A percentile compares a stretch with the other conserved stretches of the same genome.
phyloP scores from a whole-genome alignment of 305 asterid species.

The Fraxinus baroniana region DNA sequence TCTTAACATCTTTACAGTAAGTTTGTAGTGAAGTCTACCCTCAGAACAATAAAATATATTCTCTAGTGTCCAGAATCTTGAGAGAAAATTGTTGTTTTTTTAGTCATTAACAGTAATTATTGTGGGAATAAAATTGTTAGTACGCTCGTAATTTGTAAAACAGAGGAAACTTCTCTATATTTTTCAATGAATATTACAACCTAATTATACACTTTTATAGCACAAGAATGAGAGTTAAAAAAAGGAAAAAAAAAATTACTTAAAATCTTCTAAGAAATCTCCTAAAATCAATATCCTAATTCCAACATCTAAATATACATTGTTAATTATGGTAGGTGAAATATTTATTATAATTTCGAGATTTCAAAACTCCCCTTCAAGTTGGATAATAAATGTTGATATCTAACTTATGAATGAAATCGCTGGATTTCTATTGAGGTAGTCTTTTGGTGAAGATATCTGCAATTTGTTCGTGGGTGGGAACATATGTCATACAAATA shows the following conservation, averaged over 20 bases:
- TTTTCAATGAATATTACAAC: background rate
- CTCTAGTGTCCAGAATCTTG: background rate
- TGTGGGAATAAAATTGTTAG: background rate
- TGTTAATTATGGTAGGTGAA: background rate
- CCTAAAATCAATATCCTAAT: background rate
- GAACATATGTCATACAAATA: background rate
- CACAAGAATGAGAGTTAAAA: background rate
- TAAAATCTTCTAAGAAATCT: background rate
- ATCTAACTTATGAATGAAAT: too few relatives aligned
- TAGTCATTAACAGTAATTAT: background rate
- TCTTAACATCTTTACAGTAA: background rate
- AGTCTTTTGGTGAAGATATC: background rate
- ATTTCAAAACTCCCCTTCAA: background rate
- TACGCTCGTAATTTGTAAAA: background rate
- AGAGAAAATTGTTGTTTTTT: background rate
- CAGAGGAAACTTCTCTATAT: background rate
- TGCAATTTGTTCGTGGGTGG: background rate
- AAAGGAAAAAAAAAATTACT: background rate
- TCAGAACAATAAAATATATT: background rate
- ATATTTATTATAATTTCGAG: background rate
- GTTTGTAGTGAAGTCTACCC: background rate
- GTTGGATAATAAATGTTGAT: too few relatives aligned
- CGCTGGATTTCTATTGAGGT: background rate
- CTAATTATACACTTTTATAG: background rate
- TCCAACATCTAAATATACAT: background rate